Percentiles rank a stretch among this genome's conserved stretches.
Conservation (phyloP, 75 land plant species). For the Azolla pinnata region DNA sequence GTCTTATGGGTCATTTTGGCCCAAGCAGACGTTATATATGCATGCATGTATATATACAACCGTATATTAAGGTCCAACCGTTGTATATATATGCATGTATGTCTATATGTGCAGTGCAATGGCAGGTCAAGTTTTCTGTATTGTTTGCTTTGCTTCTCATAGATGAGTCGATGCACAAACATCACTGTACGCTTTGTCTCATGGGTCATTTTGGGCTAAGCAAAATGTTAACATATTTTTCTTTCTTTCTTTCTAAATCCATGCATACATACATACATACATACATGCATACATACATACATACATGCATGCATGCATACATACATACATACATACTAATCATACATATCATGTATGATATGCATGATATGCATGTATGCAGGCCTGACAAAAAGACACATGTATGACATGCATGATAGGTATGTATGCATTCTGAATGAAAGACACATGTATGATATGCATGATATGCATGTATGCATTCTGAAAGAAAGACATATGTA, state of each 20-base stretch:
- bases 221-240: not conserved
- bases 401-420: not conserved
- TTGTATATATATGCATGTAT: not conserved
- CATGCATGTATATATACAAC: not conserved
- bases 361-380: not conserved
- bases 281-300: not conserved
- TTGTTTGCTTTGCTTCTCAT: no score
- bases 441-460: not conserved
- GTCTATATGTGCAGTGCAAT: not conserved
- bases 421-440: not conserved
- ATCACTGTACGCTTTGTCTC: not conserved
- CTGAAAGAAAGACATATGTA: not conserved
- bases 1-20: not conserved
- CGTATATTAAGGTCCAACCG: not conserved
- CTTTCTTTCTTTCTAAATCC: not conserved
- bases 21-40: not conserved
- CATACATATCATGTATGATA: not conserved
- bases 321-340: not conserved
- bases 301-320: not conserved
- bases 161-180: not conserved
- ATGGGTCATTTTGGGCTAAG: not conserved
- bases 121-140: not conserved
- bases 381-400: not conserved
- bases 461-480: not conserved
- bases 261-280: slow-evolving; percentile 1